Base-by-base conservation (phyloP, 306 rosid genomes). In the Pterocarpus santalinus region DNA sequence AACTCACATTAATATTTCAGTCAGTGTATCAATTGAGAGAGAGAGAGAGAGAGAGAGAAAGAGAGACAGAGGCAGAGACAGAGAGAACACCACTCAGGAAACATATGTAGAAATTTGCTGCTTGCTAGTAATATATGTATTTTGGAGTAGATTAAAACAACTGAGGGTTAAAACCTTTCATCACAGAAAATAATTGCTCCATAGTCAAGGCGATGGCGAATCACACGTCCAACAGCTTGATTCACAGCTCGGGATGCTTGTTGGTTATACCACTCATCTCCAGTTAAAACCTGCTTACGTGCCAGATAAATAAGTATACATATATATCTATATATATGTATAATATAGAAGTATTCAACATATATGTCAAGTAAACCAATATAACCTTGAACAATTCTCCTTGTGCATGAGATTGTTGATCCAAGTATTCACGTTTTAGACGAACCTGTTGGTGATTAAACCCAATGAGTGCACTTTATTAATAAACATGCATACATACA, bases 221-320 rank as follows among this genome's bases (percentile, higher is more conserved):
- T 95, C 57, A 95, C 97, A 84, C 98, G 98, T 62, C 98, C 98
- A 83, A 95, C 90, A 63, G 98, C 97, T 84, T 95, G 98, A 83
- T 95, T 95, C 85, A 95, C 97, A 57, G 98, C 98, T 81, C 97
- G 89, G 58, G 90, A 88, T 80, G 98, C 98, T 88, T 92, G 98
- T 73, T 95, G 98, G 80, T 85, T 92, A 83, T 95, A 95, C 98
- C 98, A 95, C 58, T 91, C 97, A 57, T 91, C 97, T 84, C 98
- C 97, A 4, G 89, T 91, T 69, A 95, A 82, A 91, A 62, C 85
- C 88, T 89, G 76, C 67, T 80, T 34, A 56, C 73, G 64, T 65
- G 57, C 75, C 70, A 34, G 47, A 71, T 56, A 80, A 81, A 79
- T 55, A 47, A 82, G 56, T 35, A 80, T 44, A 36, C 44, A 69